phyloP scores from a whole-genome alignment of 1,139 yeast species.

The Zygoascus sp. region DNA sequence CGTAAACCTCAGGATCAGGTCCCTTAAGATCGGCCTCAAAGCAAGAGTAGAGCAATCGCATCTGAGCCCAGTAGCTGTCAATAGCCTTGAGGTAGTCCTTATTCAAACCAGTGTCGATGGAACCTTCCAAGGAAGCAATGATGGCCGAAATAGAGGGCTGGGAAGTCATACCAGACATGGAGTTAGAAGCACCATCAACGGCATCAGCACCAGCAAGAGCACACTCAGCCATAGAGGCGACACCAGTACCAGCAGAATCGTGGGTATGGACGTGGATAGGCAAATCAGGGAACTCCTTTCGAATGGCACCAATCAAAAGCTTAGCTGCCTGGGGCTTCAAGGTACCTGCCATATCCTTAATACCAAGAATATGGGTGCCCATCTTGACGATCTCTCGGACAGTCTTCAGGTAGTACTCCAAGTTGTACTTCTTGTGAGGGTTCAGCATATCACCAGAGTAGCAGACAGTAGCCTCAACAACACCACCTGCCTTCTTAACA shows the following conservation, averaged over 20 bases:
- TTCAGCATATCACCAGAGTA: conserved; percentile 98
- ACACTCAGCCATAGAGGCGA: conserved; percentile 91
- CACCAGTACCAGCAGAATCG: conserved; percentile 99
- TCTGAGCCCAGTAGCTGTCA: conserved; percentile 97
- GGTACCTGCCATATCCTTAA: conserved; percentile 99
- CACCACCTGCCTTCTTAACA: conserved; percentile 97
- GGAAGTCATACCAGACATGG: conserved; percentile 97
- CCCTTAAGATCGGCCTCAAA: conserved; percentile 98
- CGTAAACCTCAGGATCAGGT: conserved; percentile 98
- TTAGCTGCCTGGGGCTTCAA: conserved; percentile 93
- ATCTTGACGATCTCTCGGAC: conserved; percentile 80
- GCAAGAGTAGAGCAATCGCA: conserved; percentile 92
- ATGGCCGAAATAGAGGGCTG: conserved; percentile 95
- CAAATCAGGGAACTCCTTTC: conserved; percentile 83
- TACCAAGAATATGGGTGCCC: conserved; percentile 97
- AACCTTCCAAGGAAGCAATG: conserved; percentile 87
- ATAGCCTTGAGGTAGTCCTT: conserved; percentile 68
- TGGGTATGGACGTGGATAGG: conserved; percentile 99
- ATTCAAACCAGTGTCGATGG: conserved; percentile 68
- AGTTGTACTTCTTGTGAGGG: conserved; percentile 91
- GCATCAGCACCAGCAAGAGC: conserved; percentile 97
- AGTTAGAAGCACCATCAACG: conserved; percentile 95
- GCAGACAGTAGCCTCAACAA: conserved; percentile 96
- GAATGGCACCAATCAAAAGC: conserved; percentile 68
- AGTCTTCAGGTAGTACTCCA: conserved; percentile 78